Evolutionary conservation across 2,329 filamentous ascomycete genomes (phyloP), one percentile per base, ranked within the genome.

Genomic region (Clarireedia paspali): DNA sequence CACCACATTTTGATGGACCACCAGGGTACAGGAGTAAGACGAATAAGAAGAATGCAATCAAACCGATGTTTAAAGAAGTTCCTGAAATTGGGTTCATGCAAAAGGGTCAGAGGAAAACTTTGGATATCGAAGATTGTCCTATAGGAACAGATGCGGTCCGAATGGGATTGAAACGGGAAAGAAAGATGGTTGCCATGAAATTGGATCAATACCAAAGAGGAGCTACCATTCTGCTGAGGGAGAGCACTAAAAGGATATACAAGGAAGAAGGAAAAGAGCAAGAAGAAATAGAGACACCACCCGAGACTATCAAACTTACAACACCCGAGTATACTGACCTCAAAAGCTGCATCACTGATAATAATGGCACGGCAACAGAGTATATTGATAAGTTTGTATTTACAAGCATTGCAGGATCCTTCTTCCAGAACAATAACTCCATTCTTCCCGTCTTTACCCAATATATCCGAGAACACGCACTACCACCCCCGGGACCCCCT

Each of bases 341-440:
- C 70, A 97, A 97, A 72, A 88, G 84, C 3, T 97, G 89, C 76
- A 83, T 95, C 63, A 96, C 91, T 4, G 85, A 96, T 73, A 82
- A 84, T 70, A 95, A 92, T 62, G 87, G 81, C 61, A 88, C 80
- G 50, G 85, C 88, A 3, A 91, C 88, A 30, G 94, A 99, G 72
- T 96, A 95, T 73, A 82, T 99, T 60, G 89, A 87, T 67, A 59
- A 66, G 38, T 94, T 87, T 75, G 77, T 85, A 67, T 96, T 99
- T 74, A 85, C 85, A 70, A 97, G 95, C 74, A 89, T 88, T 2
- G 94, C 94, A 10, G 91, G 91, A 58, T 84, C 89, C 52, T 99
- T 99, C 76, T 99, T 99, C 81, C 94, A 99, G 70, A 99, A 99
- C 79, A 99, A 99, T 80, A 97, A 97, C 77, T 95, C 91, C 55